Percentiles rank a stretch among this genome's conserved stretches.
Evolutionary conservation across 768 basidiomycete species (phyloP).

Genomic region (Leccinum broughii): DNA sequence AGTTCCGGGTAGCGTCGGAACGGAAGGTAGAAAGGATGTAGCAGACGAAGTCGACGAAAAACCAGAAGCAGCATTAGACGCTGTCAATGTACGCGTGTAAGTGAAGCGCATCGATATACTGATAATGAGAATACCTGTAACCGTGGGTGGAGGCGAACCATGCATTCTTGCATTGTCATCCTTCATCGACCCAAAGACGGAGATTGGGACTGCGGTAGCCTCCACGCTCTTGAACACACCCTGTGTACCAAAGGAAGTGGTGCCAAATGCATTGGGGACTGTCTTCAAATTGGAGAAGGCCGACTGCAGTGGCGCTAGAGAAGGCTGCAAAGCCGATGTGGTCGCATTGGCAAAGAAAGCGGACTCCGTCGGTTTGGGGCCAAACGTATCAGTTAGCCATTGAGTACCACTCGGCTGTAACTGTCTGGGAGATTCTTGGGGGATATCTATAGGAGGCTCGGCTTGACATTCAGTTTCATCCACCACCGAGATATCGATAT

Average conservation of each 20-base stretch:
- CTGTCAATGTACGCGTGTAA: slow-evolving; percentile 1
- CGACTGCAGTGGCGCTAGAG: slow-evolving; percentile 18
- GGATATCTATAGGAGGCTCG: slow-evolving; percentile 2
- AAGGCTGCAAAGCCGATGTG: slow-evolving; percentile 15
- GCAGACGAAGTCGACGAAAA: neutral
- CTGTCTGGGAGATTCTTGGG: slow-evolving; percentile 8
- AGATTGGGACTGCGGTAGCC: neutral
- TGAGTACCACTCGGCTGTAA: slow-evolving; percentile 33
- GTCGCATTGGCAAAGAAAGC: slow-evolving; percentile 19
- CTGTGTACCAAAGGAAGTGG: slow-evolving; percentile 19
- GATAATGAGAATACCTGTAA: slow-evolving; percentile 15
- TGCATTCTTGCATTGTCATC: neutral
- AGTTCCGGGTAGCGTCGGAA: neutral
- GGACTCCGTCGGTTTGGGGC: slow-evolving; percentile 28
- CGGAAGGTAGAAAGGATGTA: slow-evolving; percentile 4
- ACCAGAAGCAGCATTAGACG: neutral
- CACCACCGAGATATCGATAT: slow-evolving; percentile 25
- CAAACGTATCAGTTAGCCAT: slow-evolving; percentile 36
- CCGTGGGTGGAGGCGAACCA: neutral
- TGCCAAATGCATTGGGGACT: slow-evolving; percentile 37
- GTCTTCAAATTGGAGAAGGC: slow-evolving; percentile 39
- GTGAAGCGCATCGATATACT: neutral
- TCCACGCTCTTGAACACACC: slow-evolving; percentile 6
- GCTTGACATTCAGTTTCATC: slow-evolving; percentile 24
- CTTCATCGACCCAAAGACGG: slow-evolving; percentile 12